Base-by-base conservation (phyloP, 1,284 basidiomycete species). In the Sanguinoderma infundibulare region DNA sequence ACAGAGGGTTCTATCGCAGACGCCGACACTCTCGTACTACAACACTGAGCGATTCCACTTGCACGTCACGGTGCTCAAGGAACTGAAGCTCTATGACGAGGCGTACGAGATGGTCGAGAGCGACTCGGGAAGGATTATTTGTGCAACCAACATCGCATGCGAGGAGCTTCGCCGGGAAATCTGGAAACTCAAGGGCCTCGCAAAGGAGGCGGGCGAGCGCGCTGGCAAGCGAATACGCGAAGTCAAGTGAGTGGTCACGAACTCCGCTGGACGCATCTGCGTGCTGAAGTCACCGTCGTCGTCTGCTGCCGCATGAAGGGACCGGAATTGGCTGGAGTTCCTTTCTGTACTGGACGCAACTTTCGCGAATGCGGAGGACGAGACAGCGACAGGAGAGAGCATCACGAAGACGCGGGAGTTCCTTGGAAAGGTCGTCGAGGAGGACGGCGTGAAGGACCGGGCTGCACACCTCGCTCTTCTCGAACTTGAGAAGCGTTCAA, bases 311-410 rank as follows among this genome's bases (percentile, higher is more conserved):
- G 20, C 54, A 17, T 60, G n/a, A 60, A 94, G 91, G 52, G 90
- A 94, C 70, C 87, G 90, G 47, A 95, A 95, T 68, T 95, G 93
- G 92, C 79, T 92, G 14, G 92, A 94, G 69, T 92, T 95, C 71
- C 72, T 90, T 47, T 83, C 91, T 4, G 75, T 92, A 15, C 74
- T 94, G 3, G 87, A 93, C 61, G 86, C 84, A 0, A 81, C 87
- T 2, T 89, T 93, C 66, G 74, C 76, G 30, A 72, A 77, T 46
- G 56, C 81, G n/a, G 66, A 70, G 1, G 70, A 35, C 15, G 73
- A 71, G 66, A 72, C 70, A 50, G 70, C 79, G 24, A 73, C 77
- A 52, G 63, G 73, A 9, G 78, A 81, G 38, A 77, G 78, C 49
- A 69, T 88, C 7, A 63, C 71, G 34, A 77, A 81, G 62, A 76